Evolutionary conservation across 2,329 filamentous ascomycete genomes (phyloP).

Genomic region (Talaromyces sp.): DNA sequence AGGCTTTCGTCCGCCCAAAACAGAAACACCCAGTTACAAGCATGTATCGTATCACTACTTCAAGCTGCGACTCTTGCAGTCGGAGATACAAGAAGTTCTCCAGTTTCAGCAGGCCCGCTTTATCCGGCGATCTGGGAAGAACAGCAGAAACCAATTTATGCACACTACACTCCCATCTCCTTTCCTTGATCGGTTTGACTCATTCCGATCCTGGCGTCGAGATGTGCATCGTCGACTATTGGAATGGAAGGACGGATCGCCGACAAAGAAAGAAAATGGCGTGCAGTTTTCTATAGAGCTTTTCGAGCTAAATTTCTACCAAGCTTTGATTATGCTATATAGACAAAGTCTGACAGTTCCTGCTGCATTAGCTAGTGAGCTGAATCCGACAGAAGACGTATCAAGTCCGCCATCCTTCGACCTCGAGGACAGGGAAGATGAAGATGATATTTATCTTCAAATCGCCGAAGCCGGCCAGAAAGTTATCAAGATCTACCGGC

Average conservation of each 20-base stretch:
- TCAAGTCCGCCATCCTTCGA: slow-evolving; percentile 49
- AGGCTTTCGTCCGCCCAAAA: slow-evolving; percentile 62
- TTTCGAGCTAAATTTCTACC: slow-evolving; percentile 94
- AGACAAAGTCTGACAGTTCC: slow-evolving; percentile 85
- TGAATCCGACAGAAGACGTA: slow-evolving; percentile 55
- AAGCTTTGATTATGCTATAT: slow-evolving; percentile 93
- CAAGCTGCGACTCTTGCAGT: slow-evolving; percentile 79
- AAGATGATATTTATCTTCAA: slow-evolving; percentile 88
- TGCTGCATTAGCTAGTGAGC: slow-evolving; percentile 75
- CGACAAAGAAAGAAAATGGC: slow-evolving; percentile 71
- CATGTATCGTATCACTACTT: slow-evolving; percentile 89
- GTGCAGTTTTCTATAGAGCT: slow-evolving; percentile 88
- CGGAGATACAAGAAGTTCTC: slow-evolving; percentile 88
- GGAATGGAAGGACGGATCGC: slow-evolving; percentile 82
- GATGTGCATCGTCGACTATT: slow-evolving; percentile 79
- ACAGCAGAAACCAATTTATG: slow-evolving; percentile 65
- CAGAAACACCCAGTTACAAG: slow-evolving; percentile 76
- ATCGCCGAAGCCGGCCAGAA: slow-evolving; percentile 93
- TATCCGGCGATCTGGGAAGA: slow-evolving; percentile 62
- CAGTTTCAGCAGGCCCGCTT: slow-evolving; percentile 87
- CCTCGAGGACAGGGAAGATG: slow-evolving; percentile 56
- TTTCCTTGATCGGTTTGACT: slow-evolving; percentile 76
- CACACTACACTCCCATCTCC: slow-evolving; percentile 75
- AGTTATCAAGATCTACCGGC: slow-evolving; percentile 83
- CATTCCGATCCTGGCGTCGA: slow-evolving; percentile 80